Evolutionary conservation across 176 grass and related monocot species (phyloP).

Genomic region (Carex scoparia): DNA sequence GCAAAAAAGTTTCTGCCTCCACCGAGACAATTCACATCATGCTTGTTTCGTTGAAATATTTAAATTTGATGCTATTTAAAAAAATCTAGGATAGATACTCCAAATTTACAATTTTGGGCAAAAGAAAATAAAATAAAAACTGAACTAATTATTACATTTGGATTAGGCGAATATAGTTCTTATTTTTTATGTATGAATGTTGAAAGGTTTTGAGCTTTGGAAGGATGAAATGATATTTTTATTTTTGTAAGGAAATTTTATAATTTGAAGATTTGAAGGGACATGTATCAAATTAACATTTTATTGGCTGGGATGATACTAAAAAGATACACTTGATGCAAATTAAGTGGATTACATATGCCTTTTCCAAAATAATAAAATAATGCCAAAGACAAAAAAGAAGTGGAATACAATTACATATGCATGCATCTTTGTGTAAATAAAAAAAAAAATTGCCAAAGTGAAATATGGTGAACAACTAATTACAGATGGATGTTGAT

Average conservation of each 20-base stretch:
- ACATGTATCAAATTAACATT: not conserved
- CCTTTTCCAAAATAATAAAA: slow-evolving; percentile 2
- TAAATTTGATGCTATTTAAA: no score
- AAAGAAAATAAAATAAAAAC: not conserved
- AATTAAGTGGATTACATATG: slow-evolving; percentile 16
- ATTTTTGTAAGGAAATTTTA: not conserved
- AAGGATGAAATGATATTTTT: not conserved
- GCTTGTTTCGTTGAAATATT: no score
- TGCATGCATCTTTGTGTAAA: not conserved
- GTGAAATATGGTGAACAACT: not conserved
- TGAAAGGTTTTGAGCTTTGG: not conserved
- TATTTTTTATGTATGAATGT: not conserved
- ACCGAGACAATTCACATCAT: no score
- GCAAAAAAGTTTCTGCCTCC: no score
- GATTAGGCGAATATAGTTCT: not conserved
- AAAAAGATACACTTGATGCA: not conserved
- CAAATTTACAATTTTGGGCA: not conserved
- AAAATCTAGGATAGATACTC: not conserved
- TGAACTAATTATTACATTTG: not conserved
- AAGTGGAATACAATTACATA: slow-evolving; percentile 13
- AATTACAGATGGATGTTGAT: not conserved
- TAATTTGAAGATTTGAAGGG: not conserved
- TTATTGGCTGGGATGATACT: not conserved
- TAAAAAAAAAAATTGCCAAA: not conserved
- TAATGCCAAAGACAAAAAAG: not conserved